Conservation (phyloP, 805 yeast genomes). For the Candida sonorensis region DNA sequence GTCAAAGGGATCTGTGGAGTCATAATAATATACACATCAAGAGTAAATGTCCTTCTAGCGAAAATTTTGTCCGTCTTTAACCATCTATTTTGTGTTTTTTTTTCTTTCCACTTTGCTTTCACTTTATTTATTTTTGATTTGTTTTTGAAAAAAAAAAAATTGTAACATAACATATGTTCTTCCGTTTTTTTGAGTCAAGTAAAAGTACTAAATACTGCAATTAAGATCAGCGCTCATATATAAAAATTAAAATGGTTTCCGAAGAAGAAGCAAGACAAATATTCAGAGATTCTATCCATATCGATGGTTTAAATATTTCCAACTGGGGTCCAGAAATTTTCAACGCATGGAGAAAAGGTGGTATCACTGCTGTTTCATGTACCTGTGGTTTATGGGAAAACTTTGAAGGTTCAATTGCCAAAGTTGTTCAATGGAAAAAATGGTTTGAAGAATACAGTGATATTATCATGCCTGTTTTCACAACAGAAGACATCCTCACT, state of each 20-base stretch:
- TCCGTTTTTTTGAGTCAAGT: no score
- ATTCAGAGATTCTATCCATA: slow-evolving; percentile 12
- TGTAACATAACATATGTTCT: no score
- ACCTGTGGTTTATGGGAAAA: slow-evolving; percentile 16
- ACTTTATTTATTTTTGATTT: no score
- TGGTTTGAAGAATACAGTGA: slow-evolving; percentile 16
- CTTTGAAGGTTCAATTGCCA: slow-evolving; percentile 13
- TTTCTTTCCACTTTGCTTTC: no score
- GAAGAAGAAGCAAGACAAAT: slow-evolving; percentile 15
- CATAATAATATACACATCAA: no score
- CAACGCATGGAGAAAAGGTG: slow-evolving; percentile 14
- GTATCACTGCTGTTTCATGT: slow-evolving; percentile 15
- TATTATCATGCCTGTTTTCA: slow-evolving; percentile 11
- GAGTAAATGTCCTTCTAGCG: no score
- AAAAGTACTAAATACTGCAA: no score
- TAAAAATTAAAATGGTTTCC: slow-evolving; percentile 9
- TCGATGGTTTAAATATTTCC: slow-evolving; percentile 14
- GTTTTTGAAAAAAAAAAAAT: no score
- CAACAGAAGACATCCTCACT: slow-evolving; percentile 13
- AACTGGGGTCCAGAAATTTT: slow-evolving; percentile 13
- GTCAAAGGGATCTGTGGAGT: no score
- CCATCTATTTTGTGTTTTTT: no score
- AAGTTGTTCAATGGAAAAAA: slow-evolving; percentile 16
- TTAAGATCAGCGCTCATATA: no score
- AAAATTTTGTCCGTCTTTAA: no score